phyloP scores from a whole-genome alignment of 2,329 filamentous ascomycete species.

The Elsinoe batatas region DNA sequence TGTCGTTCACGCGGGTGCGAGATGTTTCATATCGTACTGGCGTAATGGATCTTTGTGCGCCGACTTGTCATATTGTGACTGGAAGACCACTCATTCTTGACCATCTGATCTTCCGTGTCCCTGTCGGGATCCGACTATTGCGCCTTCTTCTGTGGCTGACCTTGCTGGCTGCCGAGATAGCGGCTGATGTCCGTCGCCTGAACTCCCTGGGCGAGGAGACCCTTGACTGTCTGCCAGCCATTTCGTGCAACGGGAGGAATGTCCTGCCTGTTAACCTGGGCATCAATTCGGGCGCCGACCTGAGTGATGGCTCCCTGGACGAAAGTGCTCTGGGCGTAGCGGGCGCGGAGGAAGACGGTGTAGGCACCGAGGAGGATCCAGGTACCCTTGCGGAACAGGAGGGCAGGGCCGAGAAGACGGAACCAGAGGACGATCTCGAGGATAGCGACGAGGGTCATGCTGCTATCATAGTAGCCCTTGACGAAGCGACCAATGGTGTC shows the following conservation, averaged over 20 bases:
- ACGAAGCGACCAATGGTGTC: conserved; percentile 87
- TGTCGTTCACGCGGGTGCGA: too few species aligned
- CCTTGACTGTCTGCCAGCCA: conserved; percentile 73
- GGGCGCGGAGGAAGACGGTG: conserved; percentile 83
- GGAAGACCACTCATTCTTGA: neutral
- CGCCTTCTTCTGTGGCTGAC: conserved; percentile 54
- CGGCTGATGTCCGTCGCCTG: conserved; percentile 68
- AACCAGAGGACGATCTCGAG: conserved; percentile 85
- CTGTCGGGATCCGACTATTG: conserved; percentile 33
- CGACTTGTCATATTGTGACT: too few species aligned
- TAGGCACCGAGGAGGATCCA: conserved; percentile 83
- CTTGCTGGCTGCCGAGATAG: conserved; percentile 50
- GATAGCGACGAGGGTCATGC: conserved; percentile 83
- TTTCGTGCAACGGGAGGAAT: conserved; percentile 71
- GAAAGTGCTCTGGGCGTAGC: conserved; percentile 82
- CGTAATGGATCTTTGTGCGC: too few species aligned
- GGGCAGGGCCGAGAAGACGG: conserved; percentile 67
- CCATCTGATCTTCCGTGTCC: neutral
- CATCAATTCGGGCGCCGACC: conserved; percentile 66
- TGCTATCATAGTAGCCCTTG: conserved; percentile 94
- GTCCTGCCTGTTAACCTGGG: conserved; percentile 73
- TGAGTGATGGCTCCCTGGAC: conserved; percentile 74
- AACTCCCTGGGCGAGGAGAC: conserved; percentile 60
- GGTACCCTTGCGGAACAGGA: conserved; percentile 81
- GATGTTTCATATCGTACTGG: too few species aligned